Conservation (phyloP, 805 yeast genomes). For the Nakazawaea anatomiae region DNA sequence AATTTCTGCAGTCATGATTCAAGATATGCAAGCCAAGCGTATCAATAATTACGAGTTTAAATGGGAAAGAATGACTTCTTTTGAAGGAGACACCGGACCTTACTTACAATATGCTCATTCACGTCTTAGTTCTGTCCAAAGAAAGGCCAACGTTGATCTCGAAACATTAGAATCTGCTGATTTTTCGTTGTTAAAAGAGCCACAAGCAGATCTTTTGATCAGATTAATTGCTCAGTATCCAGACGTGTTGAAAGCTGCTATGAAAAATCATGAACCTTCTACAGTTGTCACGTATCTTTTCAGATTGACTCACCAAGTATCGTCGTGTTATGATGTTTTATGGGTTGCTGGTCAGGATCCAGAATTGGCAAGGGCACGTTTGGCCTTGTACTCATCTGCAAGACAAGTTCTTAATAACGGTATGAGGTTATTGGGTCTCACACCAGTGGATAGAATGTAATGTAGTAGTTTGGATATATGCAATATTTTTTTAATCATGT, state of each 20-base stretch:
- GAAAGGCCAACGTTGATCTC: constrained; percentile 59
- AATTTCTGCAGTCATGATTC: constrained; percentile 96
- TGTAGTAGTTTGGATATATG: too few species aligned
- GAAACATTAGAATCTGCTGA: constrained; percentile 21
- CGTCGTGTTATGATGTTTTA: constrained; percentile 90
- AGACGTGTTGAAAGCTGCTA: constrained; percentile 77
- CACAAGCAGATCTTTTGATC: constrained; percentile 45
- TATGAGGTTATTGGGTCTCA: constrained; percentile 81
- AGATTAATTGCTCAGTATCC: constrained; percentile 88
- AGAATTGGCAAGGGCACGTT: constrained; percentile 82
- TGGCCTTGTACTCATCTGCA: constrained; percentile 87
- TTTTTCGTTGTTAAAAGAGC: constrained; percentile 21
- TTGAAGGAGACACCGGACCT: constrained; percentile 99
- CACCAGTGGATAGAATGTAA: constrained; percentile 98
- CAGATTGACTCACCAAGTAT: constrained; percentile 87
- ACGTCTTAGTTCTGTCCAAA: constrained; percentile 88
- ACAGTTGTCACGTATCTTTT: constrained; percentile 92
- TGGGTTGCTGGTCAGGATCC: constrained; percentile 96
- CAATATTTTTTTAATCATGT: too few species aligned
- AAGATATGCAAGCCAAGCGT: constrained; percentile 97
- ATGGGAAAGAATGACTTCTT: constrained; percentile 97
- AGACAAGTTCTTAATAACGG: constrained; percentile 88
- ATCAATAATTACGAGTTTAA: constrained; percentile 92
- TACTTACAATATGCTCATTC: constrained; percentile 98
- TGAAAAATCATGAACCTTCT: constrained; percentile 84